A percentile compares a stretch with the other conserved stretches of the same genome.
Evolutionary conservation across 805 yeast species (phyloP).

Genomic region (Lachancea dasiensis): DNA sequence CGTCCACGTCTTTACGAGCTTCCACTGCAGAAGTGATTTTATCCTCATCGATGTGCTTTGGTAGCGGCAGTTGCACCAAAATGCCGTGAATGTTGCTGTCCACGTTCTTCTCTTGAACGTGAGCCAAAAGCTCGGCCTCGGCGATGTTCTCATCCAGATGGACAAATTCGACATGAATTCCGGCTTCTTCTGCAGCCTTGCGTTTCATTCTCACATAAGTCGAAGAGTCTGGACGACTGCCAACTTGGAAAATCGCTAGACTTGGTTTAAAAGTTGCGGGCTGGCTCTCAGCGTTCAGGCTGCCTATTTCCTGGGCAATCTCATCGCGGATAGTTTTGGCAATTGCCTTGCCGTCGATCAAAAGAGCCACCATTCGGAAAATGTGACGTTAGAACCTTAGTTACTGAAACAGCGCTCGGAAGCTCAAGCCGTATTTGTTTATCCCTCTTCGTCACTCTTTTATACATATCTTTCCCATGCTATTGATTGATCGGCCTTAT

Average conservation of each 20-base stretch:
- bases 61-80: constrained; percentile 86
- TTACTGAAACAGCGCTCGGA: not conserved
- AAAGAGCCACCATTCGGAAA: constrained; percentile 16
- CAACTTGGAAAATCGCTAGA: constrained; percentile 83
- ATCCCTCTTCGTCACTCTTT: no score
- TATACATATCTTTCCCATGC: no score
- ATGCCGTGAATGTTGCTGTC: constrained; percentile 81
- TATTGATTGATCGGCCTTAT: no score
- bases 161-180: constrained; percentile 59
- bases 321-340: constrained; percentile 47
- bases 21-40: constrained; percentile 74
- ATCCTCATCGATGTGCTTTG: constrained; percentile 72
- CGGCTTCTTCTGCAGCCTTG: constrained; percentile 82
- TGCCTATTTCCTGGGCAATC: constrained; percentile 45
- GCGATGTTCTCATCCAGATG: constrained; percentile 57
- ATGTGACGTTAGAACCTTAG: not conserved
- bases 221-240: constrained; percentile 81
- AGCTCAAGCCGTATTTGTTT: not conserved
- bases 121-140: constrained; percentile 53
- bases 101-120: constrained; percentile 58
- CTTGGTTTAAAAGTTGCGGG: constrained; percentile 61
- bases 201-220: constrained; percentile 89
- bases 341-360: constrained; percentile 57
- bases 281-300: constrained; percentile 36
- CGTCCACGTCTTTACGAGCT: constrained; percentile 88